These are phyloP conservation scores for Nicotiana noctiflora DNA, from an alignment of 257 asterid species.

Conservation along the genomic window DNA sequence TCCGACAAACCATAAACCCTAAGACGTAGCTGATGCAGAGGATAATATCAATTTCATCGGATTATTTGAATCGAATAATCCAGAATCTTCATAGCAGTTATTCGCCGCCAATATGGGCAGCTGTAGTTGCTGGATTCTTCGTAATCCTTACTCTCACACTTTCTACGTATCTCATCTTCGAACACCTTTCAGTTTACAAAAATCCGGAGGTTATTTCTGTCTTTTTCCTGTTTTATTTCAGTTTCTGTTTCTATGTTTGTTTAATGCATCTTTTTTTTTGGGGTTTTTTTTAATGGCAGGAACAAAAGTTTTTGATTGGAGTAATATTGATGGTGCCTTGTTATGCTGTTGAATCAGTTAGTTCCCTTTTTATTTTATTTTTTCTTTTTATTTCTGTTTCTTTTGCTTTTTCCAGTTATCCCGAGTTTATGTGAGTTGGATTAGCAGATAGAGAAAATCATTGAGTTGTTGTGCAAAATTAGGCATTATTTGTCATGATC, in stretches of 20 bases:
- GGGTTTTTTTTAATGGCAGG: slow-evolving; percentile 31
- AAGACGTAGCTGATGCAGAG: slow-evolving; percentile 1
- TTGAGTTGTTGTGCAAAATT: background rate
- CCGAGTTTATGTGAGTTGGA: background rate
- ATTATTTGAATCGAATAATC: background rate
- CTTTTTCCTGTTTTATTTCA: background rate
- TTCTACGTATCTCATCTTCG: slow-evolving; percentile 69
- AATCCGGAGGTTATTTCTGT: slow-evolving; percentile 65
- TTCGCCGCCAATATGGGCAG: slow-evolving; percentile 84
- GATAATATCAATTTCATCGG: background rate
- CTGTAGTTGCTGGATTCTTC: slow-evolving; percentile 60
- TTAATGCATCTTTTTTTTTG: background rate
- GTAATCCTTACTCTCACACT: slow-evolving; percentile 55
- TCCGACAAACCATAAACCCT: background rate
- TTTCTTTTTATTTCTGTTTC: background rate
- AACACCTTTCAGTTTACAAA: slow-evolving; percentile 85
- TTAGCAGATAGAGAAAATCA: background rate
- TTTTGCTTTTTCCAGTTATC: background rate
- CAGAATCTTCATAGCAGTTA: slow-evolving; percentile 7
- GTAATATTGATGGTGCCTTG: slow-evolving; percentile 91
- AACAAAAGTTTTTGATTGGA: slow-evolving; percentile 92
- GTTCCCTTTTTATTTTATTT: slow-evolving; percentile 6
- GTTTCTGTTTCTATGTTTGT: background rate
- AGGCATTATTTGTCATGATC: background rate
- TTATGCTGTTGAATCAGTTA: slow-evolving; percentile 85